A percentile compares a stretch with the other conserved stretches of the same genome.
Evolutionary conservation across 2,329 filamentous ascomycete genomes (phyloP).

Genomic region (Gyromitra esculenta): DNA sequence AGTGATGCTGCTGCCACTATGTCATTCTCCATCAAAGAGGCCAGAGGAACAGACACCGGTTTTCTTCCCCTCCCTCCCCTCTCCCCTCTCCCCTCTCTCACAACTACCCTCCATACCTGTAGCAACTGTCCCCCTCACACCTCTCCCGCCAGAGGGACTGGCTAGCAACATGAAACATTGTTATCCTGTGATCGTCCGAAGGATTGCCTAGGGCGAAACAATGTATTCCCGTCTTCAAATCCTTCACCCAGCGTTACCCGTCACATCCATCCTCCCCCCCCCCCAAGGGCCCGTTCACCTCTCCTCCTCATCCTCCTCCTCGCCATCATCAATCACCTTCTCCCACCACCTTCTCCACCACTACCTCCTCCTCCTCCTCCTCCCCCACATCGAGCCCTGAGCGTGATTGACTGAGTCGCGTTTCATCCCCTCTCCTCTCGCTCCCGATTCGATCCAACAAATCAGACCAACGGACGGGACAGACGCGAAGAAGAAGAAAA

Average conservation of each 20-base stretch:
- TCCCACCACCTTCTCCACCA: background rate
- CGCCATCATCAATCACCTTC: background rate
- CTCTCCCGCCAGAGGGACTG: background rate
- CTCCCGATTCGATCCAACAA: background rate
- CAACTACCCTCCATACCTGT: background rate
- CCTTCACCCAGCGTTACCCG: slow-evolving; percentile 32
- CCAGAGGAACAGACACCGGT: slow-evolving; percentile 4
- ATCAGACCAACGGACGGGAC: background rate
- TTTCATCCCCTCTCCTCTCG: background rate
- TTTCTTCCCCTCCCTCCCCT: background rate
- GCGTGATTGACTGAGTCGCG: slow-evolving; percentile 15
- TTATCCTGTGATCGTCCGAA: slow-evolving; percentile 44
- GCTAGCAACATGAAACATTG: slow-evolving; percentile 47
- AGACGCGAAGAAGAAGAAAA: background rate
- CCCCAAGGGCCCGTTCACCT: background rate
- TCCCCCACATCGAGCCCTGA: slow-evolving; percentile 13
- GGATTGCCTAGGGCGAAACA: slow-evolving; percentile 41
- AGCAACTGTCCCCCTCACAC: background rate
- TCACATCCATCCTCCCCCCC: slow-evolving; percentile 6
- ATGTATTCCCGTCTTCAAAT: slow-evolving; percentile 30
- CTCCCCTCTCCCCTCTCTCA: too few species aligned
- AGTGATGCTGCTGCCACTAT: background rate
- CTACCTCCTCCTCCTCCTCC: background rate
- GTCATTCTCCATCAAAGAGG: background rate
- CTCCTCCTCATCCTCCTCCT: background rate